Evolutionary conservation across 768 basidiomycete species (phyloP), one percentile per base, ranked within the genome.

Genomic region (Tricholoma matsutake): DNA sequence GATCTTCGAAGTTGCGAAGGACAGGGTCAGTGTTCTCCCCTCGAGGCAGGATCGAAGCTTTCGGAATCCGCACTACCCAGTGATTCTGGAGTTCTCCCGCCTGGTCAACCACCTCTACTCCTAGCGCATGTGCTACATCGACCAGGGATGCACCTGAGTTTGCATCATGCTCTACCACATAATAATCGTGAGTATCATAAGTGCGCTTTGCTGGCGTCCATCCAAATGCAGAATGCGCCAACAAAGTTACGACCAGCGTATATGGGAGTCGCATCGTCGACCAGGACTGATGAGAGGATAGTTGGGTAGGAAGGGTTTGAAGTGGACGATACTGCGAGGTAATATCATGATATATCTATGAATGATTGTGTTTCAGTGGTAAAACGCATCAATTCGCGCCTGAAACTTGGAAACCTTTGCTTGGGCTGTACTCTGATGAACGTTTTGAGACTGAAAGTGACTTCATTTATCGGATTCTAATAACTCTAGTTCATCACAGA

Each of bases 101-200:
- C 65, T 85, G 89, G 70, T 96, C 93, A 59, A 98, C 89, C 53
- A 97, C 76, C 74, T 98, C 89, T 20, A 94, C 88, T 13, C 86
- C 87, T 10, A 98, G 80, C 0, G 77, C 72, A 6, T 70, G 52
- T 6, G 86, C 81, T 60, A 88, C 80, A 63, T 91, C 86, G 59
- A 75, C 74, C 62, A 91, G 81, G 65, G 86, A 81, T 64, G 82
- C 79, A 62, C 78, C 76, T 60, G 65, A 62, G 6, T 69, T 67
- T 49, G 90, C 84, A 65, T 81, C 73, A 67, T 91, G 85, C 65
- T 88, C 86, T 29, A 93, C 68, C 57, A 88, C 83, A 78, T 96
- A 98, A 78, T 99, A 98, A 67, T 88, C 80, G 73, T 91, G 86
- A 13, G 83, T 81, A 61, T 78, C 69, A 65, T 92, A 88, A 41